Base-by-base conservation (phyloP, 192 early-diverging fungal species). In the Geranomyces michiganensis region DNA sequence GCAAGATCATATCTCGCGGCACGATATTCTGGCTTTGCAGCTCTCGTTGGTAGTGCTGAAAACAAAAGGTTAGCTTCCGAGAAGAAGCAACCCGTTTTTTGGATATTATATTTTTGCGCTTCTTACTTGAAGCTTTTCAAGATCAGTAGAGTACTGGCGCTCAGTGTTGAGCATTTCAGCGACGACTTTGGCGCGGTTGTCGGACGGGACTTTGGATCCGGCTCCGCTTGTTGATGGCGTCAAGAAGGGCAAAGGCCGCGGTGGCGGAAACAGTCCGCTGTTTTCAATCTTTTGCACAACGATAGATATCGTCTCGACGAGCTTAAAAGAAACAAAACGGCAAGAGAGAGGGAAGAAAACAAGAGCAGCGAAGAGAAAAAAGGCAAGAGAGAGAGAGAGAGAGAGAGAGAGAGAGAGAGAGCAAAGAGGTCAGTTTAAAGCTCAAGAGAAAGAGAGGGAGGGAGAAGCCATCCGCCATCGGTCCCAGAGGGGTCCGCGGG, bases 81-180 rank as follows among this genome's bases (percentile, higher is more conserved):
- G n/a, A n/a, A n/a, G n/a, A n/a, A n/a, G n/a, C n/a, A n/a, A n/a
- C n/a, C n/a, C n/a, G n/a, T n/a, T n/a, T n/a, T n/a, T n/a, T n/a
- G n/a, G n/a, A n/a, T n/a, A n/a, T n/a, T n/a, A n/a, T n/a, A n/a
- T n/a, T n/a, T n/a, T n/a, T n/a, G n/a, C n/a, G n/a, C n/a, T n/a
- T n/a, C n/a, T 12, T 33, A 84, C 86, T 73, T 89, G 89, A 29
- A 98, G 80, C 73, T 83, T 85, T 82, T 96, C 93, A 61, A 99
- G 74, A 78, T 95, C 93, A 36, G 90, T 84, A 30, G 96, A 90
- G 82, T 94, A 98, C 77, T 85, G 91, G 21, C 95, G 85, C 78
- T 99, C 97, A 0, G 97, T 98, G 61, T 93, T 92, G 27, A 99
- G 79, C 49, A 98, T 76, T 80, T 99, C 97, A 30, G 88, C 84